Base-by-base conservation (phyloP, 805 yeast species). In the Candida namnaoensis region DNA sequence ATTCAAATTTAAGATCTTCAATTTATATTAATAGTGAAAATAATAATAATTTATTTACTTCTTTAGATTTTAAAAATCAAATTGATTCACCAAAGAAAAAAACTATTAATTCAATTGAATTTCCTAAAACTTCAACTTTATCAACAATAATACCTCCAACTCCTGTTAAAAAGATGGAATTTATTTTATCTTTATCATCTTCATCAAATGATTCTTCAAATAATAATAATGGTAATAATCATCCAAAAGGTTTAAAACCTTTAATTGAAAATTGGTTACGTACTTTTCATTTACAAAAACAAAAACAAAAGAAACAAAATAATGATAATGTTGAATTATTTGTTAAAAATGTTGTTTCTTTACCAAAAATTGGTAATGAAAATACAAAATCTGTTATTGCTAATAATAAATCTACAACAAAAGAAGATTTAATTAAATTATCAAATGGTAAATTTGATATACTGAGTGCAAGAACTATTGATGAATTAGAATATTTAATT, bases 401-500 rank as follows among this genome's bases (percentile, higher is more conserved):
- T 9, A 9, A 27, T 27, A 27, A 27, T 27, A 27, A 27, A 27
- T 7, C 7, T 9, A 27, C 27, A 13, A 34, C 44, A 23, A 46
- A 57, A 32, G 56, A 57, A n/a, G 58, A 57, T 27, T 52, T 68
- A 44, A 65, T 65, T 34, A 58, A 52, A 23, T 58, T 68, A 44
- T 65, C 64, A 1, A 52, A 55, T 35, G 56, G 52, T 1, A 71
- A 78, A 48, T 69, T 78, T 44, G 91, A 83, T 58, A 63, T 80
- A 8, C 58, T 84, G 43, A 78, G 87, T 57, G 87, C 87, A 3
- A 66, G 88, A 53, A 78, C 84, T 3, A 71, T 82, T 26, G 82
- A 78, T 48, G 90, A 84, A 54, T 72, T 81, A 38, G 83, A 80
- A 51, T 71, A 60, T 46, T 58, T 78, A 38, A 65, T 77, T 5